Percentiles rank a stretch among this genome's conserved stretches.
Evolutionary conservation across 2,329 filamentous ascomycete species (phyloP).

Genomic region (Clarireedia homoeocarpa): DNA sequence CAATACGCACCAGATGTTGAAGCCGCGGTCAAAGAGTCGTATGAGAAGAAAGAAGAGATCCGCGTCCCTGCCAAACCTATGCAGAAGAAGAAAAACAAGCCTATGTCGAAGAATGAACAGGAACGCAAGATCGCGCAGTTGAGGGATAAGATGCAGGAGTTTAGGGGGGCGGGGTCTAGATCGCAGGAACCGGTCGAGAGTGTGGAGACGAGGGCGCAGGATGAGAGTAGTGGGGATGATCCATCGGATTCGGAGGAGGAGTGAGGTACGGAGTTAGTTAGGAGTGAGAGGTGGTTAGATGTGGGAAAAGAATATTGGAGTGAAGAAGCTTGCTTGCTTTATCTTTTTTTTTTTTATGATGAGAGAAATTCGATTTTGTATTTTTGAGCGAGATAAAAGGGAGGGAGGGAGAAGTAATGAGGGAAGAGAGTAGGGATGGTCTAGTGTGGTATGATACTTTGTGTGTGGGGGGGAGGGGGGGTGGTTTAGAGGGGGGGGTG

Average conservation of each 20-base stretch:
- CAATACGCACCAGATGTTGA: conserved; percentile 42
- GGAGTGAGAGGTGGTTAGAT: too few species aligned
- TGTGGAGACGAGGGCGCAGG: conserved; percentile 27
- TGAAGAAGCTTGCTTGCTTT: too few species aligned
- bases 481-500: too few species aligned
- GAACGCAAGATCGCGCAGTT: conserved; percentile 59
- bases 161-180: conserved; percentile 17
- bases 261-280: conserved; percentile 7
- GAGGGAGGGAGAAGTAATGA: too few species aligned
- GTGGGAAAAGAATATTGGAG: too few species aligned
- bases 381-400: too few species aligned
- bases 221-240: conserved; percentile 45
- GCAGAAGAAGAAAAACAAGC: conserved; percentile 57
- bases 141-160: conserved; percentile 49
- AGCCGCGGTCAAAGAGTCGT: conserved; percentile 13
- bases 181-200: conserved; percentile 35
- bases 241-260: conserved; percentile 45
- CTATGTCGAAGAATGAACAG: conserved; percentile 67
- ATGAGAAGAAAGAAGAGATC: conserved; percentile 23
- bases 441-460: too few species aligned
- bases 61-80: conserved; percentile 28
- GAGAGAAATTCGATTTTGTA: too few species aligned
- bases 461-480: too few species aligned
- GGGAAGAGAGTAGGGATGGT: too few species aligned
- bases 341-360: too few species aligned